Evolutionary conservation across 1,284 basidiomycete genomes (phyloP).

Genomic region (Naganishia liquefaciens): DNA sequence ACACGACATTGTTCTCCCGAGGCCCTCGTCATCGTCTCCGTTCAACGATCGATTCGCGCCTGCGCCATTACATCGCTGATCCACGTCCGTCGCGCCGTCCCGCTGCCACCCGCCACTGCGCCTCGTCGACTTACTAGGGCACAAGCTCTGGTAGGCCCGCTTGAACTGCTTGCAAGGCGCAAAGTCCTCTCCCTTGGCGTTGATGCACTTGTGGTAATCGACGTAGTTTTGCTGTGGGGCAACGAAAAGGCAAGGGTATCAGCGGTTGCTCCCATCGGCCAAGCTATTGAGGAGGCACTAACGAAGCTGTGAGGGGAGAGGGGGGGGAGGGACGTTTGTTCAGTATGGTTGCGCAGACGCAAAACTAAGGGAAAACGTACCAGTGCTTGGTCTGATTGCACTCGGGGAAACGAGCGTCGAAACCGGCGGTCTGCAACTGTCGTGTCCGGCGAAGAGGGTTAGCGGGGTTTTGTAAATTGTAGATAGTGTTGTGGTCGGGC

Average conservation of each 20-base stretch:
- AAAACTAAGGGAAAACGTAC: conserved; percentile 56
- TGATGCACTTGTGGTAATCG: conserved; percentile 96
- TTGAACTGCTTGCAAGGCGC: conserved; percentile 99
- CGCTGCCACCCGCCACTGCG: neutral
- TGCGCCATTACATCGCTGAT: neutral
- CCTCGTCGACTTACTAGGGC: conserved; percentile 76
- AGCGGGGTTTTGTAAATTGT: neutral
- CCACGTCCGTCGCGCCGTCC: neutral
- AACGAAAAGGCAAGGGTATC: conserved; percentile 43
- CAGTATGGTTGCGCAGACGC: neutral
- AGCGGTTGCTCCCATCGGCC: neutral
- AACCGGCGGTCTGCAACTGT: conserved; percentile 54
- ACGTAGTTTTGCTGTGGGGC: conserved; percentile 96
- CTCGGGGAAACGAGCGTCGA: conserved; percentile 88
- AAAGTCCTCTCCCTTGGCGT: conserved; percentile 97
- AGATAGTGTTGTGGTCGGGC: neutral
- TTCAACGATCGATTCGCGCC: too few species aligned
- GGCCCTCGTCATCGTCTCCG: too few species aligned
- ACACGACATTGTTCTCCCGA: too few species aligned
- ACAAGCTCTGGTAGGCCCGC: conserved; percentile 92
- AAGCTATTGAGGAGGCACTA: conserved; percentile 23
- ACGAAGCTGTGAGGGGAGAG: conserved; percentile 23
- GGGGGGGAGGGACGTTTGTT: too few species aligned
- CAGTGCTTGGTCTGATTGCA: conserved; percentile 93
- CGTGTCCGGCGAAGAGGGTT: neutral